Percentiles rank a stretch among this genome's conserved stretches.
Evolutionary conservation across 768 basidiomycete genomes (phyloP).

Genomic region (Trametes coccinea): DNA sequence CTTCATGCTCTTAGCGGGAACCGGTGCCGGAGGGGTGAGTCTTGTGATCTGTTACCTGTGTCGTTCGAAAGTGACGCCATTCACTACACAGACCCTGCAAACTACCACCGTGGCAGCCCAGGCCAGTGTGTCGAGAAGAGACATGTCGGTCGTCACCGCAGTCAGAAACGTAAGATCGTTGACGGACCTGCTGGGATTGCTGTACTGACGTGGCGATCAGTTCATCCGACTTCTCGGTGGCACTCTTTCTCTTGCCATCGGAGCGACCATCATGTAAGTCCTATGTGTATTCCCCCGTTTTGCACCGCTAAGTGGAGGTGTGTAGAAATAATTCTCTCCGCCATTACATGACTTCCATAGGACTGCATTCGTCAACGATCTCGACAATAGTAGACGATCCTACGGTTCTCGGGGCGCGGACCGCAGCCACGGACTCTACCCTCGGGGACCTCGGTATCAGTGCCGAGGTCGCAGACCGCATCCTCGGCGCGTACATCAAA

Average conservation of each 20-base stretch:
- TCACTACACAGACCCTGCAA: conserved; percentile 46
- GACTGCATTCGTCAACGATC: conserved; percentile 41
- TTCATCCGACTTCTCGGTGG: conserved; percentile 73
- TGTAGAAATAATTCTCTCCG: conserved; percentile 51
- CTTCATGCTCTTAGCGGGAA: conserved; percentile 32
- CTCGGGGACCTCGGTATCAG: conserved; percentile 37
- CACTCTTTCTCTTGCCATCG: conserved; percentile 63
- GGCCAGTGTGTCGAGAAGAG: conserved; percentile 64
- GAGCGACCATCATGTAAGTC: conserved; percentile 54
- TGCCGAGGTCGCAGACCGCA: conserved; percentile 36
- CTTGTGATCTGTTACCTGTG: background rate
- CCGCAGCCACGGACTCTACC: conserved; percentile 28
- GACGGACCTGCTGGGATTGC: too few species aligned
- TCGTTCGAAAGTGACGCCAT: background rate
- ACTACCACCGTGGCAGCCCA: conserved; percentile 74
- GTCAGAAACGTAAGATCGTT: conserved; percentile 51
- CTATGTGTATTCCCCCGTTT: too few species aligned
- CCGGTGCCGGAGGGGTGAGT: conserved; percentile 31
- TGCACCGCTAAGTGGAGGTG: background rate
- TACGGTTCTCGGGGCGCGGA: conserved; percentile 33
- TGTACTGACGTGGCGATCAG: conserved; percentile 32
- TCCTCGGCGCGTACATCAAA: conserved; percentile 52
- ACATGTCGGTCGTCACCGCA: conserved; percentile 78
- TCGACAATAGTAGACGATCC: conserved; percentile 52
- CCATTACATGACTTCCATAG: conserved; percentile 39